Conservation (phyloP, 768 basidiomycete genomes). For the Sporobolomyces pararoseus region DNA sequence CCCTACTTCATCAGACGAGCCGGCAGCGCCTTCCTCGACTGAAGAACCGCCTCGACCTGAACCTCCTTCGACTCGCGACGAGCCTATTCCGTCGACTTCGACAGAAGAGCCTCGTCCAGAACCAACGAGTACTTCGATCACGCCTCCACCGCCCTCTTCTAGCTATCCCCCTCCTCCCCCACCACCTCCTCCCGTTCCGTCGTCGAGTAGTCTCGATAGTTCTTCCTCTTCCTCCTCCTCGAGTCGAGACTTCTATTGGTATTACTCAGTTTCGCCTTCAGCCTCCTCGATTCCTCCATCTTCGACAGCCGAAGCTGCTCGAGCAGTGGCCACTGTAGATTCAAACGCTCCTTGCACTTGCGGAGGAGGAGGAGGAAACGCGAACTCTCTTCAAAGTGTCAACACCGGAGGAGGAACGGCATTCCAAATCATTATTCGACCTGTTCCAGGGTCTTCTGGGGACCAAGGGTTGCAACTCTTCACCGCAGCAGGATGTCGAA, state of each 20-base stretch:
- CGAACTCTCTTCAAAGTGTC: neutral
- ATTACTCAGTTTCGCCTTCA: constrained; percentile 10
- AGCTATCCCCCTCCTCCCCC: neutral
- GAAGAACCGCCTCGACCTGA: too few relatives aligned
- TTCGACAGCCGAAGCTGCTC: neutral
- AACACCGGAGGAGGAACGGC: neutral
- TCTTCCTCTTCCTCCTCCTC: neutral
- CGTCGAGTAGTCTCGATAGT: neutral
- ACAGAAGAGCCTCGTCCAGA: neutral
- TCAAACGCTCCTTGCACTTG: constrained; percentile 9
- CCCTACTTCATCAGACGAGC: neutral
- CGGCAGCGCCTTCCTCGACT: too few relatives aligned
- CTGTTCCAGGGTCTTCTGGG: neutral
- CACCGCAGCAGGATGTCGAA: neutral
- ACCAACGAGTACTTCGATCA: neutral
- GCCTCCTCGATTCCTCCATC: neutral
- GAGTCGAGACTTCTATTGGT: constrained; percentile 13
- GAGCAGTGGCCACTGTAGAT: neutral
- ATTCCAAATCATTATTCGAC: constrained; percentile 10
- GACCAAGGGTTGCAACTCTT: constrained; percentile 1
- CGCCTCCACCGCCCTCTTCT: neutral
- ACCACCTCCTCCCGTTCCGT: neutral
- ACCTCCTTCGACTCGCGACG: too few relatives aligned
- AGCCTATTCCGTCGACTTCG: too few relatives aligned
- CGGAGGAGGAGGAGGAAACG: neutral